Evolutionary conservation across 2,329 filamentous ascomycete genomes (phyloP).

Genomic region (Drechslerella stenobrocha): DNA sequence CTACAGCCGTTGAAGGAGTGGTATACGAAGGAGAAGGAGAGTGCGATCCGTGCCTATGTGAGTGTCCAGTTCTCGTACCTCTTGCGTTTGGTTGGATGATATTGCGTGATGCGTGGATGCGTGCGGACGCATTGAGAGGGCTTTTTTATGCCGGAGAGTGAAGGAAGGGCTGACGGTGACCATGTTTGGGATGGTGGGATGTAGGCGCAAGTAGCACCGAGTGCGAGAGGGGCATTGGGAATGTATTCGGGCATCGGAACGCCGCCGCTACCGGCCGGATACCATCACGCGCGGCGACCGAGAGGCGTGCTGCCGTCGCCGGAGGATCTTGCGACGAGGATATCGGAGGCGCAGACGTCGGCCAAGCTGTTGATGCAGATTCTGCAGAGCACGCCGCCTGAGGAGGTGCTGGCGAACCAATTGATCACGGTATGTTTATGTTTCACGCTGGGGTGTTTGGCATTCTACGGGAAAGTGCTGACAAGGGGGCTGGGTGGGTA

Average conservation of each 20-base stretch:
- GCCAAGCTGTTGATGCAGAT: conserved; percentile 91
- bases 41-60: conserved; percentile 32
- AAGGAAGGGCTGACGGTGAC: conserved; percentile 12
- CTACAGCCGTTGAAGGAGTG: conserved; percentile 57
- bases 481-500: background rate
- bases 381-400: conserved; percentile 77
- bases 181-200: background rate
- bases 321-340: conserved; percentile 74
- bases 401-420: conserved; percentile 79
- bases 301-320: conserved; percentile 62
- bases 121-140: background rate
- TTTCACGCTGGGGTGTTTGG: too few species aligned
- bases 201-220: conserved; percentile 17
- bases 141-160: background rate
- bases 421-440: conserved; percentile 66
- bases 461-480: background rate
- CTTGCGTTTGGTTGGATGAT: background rate
- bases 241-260: conserved; percentile 22
- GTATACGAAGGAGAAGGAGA: conserved; percentile 51
- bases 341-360: conserved; percentile 88
- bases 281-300: conserved; percentile 51
- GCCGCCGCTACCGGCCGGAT: conserved; percentile 25
- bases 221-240: conserved; percentile 24
- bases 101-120: background rate
- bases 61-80: background rate